Conservation (phyloP, 2,329 filamentous ascomycete species). For the Dryadomyces quercus-mongolicae region DNA sequence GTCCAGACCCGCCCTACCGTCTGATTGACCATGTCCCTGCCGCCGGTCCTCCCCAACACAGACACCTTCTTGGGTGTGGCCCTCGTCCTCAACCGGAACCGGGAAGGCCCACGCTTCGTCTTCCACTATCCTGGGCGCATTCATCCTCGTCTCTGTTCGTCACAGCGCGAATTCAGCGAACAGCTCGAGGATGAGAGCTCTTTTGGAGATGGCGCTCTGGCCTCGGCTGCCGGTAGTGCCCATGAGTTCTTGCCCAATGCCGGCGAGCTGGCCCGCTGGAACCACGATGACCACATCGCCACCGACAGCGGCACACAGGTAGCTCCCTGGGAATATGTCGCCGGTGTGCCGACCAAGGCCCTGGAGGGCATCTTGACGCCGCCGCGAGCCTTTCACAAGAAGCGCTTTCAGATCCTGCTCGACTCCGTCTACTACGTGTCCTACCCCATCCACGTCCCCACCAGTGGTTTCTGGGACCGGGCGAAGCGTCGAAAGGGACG, state of each 20-base stretch:
- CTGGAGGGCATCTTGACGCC: constrained; percentile 73
- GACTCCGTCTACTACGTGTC: constrained; percentile 72
- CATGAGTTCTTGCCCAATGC: constrained; percentile 21
- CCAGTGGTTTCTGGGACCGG: constrained; percentile 67
- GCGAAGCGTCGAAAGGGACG: constrained; percentile 17
- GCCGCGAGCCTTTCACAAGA: constrained; percentile 64
- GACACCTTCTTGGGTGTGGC: constrained; percentile 57
- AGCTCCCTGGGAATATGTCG: constrained; percentile 59
- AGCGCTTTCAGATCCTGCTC: constrained; percentile 68
- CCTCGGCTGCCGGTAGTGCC: constrained; percentile 17
- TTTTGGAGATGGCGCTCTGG: constrained; percentile 32
- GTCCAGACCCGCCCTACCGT: too few species aligned
- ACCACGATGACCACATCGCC: constrained; percentile 42
- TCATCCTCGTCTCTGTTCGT: constrained; percentile 22
- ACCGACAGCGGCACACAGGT: constrained; percentile 44
- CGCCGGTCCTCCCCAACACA: constrained; percentile 31
- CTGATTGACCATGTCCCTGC: constrained; percentile 28
- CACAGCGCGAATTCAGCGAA: constrained; percentile 17
- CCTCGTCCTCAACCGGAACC: constrained; percentile 60
- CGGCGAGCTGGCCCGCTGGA: constrained; percentile 30
- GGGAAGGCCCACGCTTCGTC: constrained; percentile 69
- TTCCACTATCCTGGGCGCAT: constrained; percentile 74
- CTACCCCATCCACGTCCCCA: constrained; percentile 70
- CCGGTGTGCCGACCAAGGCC: constrained; percentile 63
- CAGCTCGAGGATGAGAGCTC: constrained; percentile 39